Base-by-base conservation (phyloP, 768 basidiomycete species). In the Kwoniella heveanensis region DNA sequence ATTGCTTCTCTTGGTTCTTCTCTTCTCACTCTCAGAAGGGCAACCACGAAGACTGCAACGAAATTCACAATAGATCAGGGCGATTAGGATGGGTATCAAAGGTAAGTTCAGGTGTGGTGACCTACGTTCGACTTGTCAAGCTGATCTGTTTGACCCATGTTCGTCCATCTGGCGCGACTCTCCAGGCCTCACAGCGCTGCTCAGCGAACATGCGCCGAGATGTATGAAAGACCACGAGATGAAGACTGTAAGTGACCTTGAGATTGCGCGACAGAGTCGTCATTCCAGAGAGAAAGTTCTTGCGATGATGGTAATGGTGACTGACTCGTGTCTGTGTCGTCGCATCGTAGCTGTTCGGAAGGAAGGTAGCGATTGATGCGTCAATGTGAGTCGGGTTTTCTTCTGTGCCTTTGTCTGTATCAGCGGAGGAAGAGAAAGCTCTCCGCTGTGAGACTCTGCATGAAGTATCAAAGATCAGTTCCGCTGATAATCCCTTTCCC, bases 331-430 rank as follows among this genome's bases (percentile, higher is more conserved):
- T 32, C 32, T 32, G 32, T 5, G 9, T 26, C 29, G 19, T 60
- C 24, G 30, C 26, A 2, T n/a, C 19, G 15, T 39, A 77, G 25
- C 87, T 99, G 48, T 98, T 99, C 70, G 95, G 96, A 1, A 88
- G 96, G 72, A 98, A 97, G 83, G 93, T 98, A 69, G 95, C 95
- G 63, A 92, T 99, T 69, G 96, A 99, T 84, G 96, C 96, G 77
- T 79, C 78, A 9, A 81, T 81, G 80, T 78, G 29, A 73, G 78
- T 68, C 66, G 71, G 1, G 21, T 25, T 12, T 49, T 39, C 37
- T 49, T 36, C 66, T 64, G 48, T n/a, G n/a, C n/a, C n/a, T n/a
- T n/a, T n/a, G n/a, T n/a, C n/a, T n/a, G n/a, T n/a, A n/a, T n/a
- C n/a, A n/a, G n/a, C n/a, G n/a, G n/a, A n/a, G n/a, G n/a, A n/a